Evolutionary conservation across 2,329 filamentous ascomycete species (phyloP).

Genomic region (Aspergillus amoenus): DNA sequence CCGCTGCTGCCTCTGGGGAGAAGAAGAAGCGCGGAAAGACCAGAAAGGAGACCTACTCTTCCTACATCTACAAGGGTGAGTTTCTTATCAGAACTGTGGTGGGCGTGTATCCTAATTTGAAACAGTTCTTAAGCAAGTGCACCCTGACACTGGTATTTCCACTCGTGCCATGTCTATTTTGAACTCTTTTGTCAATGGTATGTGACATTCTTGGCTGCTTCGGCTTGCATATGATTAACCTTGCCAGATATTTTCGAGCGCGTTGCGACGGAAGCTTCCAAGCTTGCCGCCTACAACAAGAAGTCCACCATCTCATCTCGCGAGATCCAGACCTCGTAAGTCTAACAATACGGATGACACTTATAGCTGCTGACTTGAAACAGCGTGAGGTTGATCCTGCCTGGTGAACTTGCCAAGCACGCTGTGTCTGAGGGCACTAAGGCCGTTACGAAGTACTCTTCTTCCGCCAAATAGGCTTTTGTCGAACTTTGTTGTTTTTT

Average conservation of each 20-base stretch:
- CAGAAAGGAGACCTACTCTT: slow-evolving; percentile 99
- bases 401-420: slow-evolving; percentile 98
- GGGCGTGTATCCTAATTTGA: slow-evolving; percentile 8
- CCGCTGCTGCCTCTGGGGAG: slow-evolving; percentile 78
- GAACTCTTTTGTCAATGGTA: slow-evolving; percentile 99
- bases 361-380: slow-evolving; percentile 26
- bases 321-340: slow-evolving; percentile 95
- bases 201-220: slow-evolving; percentile 34
- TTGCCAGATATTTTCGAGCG: slow-evolving; percentile 93
- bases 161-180: slow-evolving; percentile 99
- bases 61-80: slow-evolving; percentile 99
- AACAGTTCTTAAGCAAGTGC: slow-evolving; percentile 97
- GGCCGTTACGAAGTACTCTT: slow-evolving; percentile 99
- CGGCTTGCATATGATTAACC: not conserved
- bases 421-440: slow-evolving; percentile 99
- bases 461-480: slow-evolving; percentile 86
- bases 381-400: slow-evolving; percentile 90
- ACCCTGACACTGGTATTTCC: slow-evolving; percentile 99
- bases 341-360: slow-evolving; percentile 15
- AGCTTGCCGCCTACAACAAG: slow-evolving; percentile 99
- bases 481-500: slow-evolving; percentile 54
- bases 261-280: slow-evolving; percentile 96
- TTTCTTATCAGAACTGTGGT: slow-evolving; percentile 30
- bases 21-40: slow-evolving; percentile 99
- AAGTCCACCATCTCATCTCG: slow-evolving; percentile 99